These are phyloP conservation scores for Neurospora sp. DNA, from an alignment of 495 filamentous ascomycete genomes.

Conservation along the genomic window DNA sequence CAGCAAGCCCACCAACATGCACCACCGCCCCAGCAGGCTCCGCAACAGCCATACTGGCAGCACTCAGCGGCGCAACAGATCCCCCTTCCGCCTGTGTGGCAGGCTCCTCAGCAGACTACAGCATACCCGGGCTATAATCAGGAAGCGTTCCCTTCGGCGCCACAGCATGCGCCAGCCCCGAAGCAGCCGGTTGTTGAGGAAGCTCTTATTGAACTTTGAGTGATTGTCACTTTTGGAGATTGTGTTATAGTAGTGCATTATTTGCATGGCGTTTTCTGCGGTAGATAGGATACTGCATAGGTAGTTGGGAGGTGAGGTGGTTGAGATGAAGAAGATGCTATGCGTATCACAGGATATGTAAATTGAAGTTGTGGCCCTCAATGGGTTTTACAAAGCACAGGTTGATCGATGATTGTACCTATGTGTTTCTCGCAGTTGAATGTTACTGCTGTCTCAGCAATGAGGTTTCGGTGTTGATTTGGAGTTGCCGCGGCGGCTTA, in stretches of 20 bases:
- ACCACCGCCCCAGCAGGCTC: slow-evolving; percentile 16
- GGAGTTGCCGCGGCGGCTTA: background rate
- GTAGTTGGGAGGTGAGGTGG: background rate
- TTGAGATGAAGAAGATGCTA: background rate
- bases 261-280: slow-evolving; percentile 4
- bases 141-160: slow-evolving; percentile 55
- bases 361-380: background rate
- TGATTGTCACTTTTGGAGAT: slow-evolving; percentile 11
- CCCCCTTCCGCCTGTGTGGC: slow-evolving; percentile 34
- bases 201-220: slow-evolving; percentile 76
- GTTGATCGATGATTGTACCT: background rate
- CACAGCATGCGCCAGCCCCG: slow-evolving; percentile 42
- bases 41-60: slow-evolving; percentile 32
- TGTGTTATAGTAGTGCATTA: slow-evolving; percentile 33
- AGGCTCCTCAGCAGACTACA: slow-evolving; percentile 24
- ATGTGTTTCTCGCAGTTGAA: background rate
- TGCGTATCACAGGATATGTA: background rate
- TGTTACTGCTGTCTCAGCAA: background rate
- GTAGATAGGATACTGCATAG: background rate
- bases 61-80: slow-evolving; percentile 26
- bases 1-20: slow-evolving; percentile 20
- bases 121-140: slow-evolving; percentile 49
- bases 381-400: background rate
- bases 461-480: background rate
- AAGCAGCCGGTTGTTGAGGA: slow-evolving; percentile 66